phyloP scores from a whole-genome alignment of 768 basidiomycete species.

The Hericium erinaceus region DNA sequence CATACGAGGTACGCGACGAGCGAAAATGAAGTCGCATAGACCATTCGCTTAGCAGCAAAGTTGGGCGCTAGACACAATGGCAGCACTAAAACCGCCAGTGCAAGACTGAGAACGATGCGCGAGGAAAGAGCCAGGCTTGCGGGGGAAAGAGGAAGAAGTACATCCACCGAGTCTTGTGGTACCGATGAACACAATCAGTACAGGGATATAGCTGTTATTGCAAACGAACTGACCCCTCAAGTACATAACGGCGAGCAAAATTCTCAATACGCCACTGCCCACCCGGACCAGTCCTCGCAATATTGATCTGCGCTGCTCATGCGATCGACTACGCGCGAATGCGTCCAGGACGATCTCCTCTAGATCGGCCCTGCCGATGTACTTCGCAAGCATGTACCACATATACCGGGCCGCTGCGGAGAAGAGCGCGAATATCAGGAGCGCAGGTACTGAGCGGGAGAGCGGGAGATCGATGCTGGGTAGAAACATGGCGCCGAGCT shows the following conservation, averaged over 20 bases:
- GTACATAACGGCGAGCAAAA: constrained; percentile 52
- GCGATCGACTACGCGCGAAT: constrained; percentile 46
- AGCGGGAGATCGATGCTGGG: constrained; percentile 40
- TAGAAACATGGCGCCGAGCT: constrained; percentile 58
- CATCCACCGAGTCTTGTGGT: constrained; percentile 43
- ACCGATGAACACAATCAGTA: constrained; percentile 10
- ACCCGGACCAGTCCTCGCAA: constrained; percentile 37
- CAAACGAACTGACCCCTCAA: constrained; percentile 44
- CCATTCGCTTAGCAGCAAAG: constrained; percentile 41
- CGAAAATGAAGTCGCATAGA: constrained; percentile 53
- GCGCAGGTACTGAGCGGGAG: constrained; percentile 37
- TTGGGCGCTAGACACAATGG: constrained; percentile 49
- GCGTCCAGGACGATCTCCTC: constrained; percentile 59
- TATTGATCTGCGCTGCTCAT: constrained; percentile 34
- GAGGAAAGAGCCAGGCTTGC: constrained; percentile 24
- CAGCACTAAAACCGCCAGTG: constrained; percentile 33
- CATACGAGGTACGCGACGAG: constrained; percentile 51
- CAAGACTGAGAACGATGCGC: constrained; percentile 30
- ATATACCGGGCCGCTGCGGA: constrained; percentile 57
- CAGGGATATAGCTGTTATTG: background rate
- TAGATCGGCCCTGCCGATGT: constrained; percentile 53
- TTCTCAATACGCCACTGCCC: constrained; percentile 34
- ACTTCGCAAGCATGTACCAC: constrained; percentile 72
- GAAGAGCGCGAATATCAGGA: constrained; percentile 46
- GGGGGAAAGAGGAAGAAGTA: constrained; percentile 40